phyloP scores from a whole-genome alignment of 2,329 filamentous ascomycete genomes.

The Pseudocercospora macadamiae region DNA sequence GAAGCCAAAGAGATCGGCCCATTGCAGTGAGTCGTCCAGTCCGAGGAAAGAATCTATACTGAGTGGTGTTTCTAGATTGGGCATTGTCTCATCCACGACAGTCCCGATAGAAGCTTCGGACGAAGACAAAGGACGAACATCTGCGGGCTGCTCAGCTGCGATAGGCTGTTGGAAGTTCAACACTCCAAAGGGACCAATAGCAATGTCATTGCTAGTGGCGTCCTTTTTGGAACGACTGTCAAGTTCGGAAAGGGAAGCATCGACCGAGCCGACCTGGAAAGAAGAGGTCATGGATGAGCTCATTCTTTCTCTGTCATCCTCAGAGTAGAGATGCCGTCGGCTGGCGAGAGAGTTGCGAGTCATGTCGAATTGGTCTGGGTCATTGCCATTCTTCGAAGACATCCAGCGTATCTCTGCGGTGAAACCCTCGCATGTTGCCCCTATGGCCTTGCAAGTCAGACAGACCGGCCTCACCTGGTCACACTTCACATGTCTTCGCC shows the following conservation, averaged over 20 bases:
- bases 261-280: constrained; percentile 7
- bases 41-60: constrained; percentile 8
- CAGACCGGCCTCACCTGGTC: constrained; percentile 8
- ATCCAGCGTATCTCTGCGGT: constrained; percentile 8
- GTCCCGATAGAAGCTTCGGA: too few species aligned
- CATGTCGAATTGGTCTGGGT: not conserved
- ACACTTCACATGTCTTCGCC: constrained; percentile 4
- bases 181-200: constrained; percentile 13
- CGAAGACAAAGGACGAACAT: too few species aligned
- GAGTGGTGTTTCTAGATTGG: constrained; percentile 2
- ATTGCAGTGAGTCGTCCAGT: constrained; percentile 14
- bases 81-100: too few species aligned
- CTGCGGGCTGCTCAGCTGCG: too few species aligned
- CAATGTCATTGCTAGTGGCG: not conserved
- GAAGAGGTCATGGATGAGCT: constrained; percentile 3
- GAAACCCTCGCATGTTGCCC: constrained; percentile 5
- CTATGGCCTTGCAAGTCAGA: constrained; percentile 12
- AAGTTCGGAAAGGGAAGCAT: constrained; percentile 11
- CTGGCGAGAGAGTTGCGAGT: not conserved
- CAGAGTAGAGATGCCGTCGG: constrained; percentile 2
- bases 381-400: not conserved
- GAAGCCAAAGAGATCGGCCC: constrained; percentile 17
- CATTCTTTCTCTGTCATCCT: constrained; percentile 15
- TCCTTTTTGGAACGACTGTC: constrained; percentile 12
- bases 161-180: constrained; percentile 1